Percentiles rank a stretch among this genome's conserved stretches.
Conservation (phyloP, 192 early-diverging fungal genomes). For the Umbelopsis ramanniana region DNA sequence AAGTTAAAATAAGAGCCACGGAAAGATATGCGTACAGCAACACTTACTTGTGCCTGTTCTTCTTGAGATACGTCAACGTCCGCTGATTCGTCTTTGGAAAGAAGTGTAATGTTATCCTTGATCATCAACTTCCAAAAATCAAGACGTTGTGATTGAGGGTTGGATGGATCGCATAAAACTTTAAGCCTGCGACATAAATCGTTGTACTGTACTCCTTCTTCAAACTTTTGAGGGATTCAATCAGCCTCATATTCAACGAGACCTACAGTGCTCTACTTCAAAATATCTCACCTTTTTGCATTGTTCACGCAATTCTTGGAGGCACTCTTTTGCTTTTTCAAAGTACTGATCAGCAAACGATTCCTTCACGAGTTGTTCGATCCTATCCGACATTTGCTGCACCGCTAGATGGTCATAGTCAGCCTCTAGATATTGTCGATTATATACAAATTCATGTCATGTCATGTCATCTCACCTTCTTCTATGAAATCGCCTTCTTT, state of each 20-base stretch:
- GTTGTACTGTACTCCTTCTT: slow-evolving; percentile 55
- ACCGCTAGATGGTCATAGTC: slow-evolving; percentile 45
- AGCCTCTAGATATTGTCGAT: not conserved
- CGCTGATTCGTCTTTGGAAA: slow-evolving; percentile 50
- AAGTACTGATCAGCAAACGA: slow-evolving; percentile 63
- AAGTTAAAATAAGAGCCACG: not conserved
- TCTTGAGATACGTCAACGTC: slow-evolving; percentile 42
- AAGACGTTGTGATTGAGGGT: slow-evolving; percentile 33
- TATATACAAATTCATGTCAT: not conserved
- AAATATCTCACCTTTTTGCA: slow-evolving; percentile 20
- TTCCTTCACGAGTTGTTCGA: slow-evolving; percentile 50
- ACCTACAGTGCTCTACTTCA: not conserved
- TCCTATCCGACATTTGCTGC: slow-evolving; percentile 57
- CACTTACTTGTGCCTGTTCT: slow-evolving; percentile 59
- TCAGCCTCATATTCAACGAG: not conserved
- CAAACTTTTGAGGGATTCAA: slow-evolving; percentile 25
- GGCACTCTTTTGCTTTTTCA: slow-evolving; percentile 59
- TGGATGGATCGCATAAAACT: slow-evolving; percentile 30
- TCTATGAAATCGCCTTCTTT: slow-evolving; percentile 58
- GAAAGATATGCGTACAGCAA: not conserved
- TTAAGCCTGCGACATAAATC: slow-evolving; percentile 54
- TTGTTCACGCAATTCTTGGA: slow-evolving; percentile 52
- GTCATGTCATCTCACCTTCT: slow-evolving; percentile 37
- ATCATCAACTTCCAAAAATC: slow-evolving; percentile 60
- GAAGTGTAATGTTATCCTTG: slow-evolving; percentile 47